A percentile compares a stretch with the other conserved stretches of the same genome.
phyloP scores from a whole-genome alignment of 176 grass and related monocot species.

The Musa acuminata region DNA sequence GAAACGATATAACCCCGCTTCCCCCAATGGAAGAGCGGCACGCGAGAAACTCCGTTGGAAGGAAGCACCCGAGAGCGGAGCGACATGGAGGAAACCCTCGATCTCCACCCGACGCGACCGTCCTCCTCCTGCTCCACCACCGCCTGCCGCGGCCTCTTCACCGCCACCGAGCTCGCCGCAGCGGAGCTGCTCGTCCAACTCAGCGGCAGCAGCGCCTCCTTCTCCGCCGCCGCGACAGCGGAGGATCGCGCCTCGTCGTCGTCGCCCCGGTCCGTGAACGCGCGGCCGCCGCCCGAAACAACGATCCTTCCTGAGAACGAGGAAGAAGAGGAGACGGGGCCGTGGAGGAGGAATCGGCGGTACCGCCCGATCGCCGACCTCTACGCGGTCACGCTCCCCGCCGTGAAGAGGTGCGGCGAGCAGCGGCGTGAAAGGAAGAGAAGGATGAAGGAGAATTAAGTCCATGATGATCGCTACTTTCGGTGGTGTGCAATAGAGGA shows the following conservation, averaged over 20 bases:
- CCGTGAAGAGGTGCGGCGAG: neutral
- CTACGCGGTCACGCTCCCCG: conserved; percentile 29
- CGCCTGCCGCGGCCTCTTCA: conserved; percentile 24
- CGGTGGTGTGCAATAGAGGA: no score
- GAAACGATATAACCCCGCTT: no score
- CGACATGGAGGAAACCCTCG: neutral
- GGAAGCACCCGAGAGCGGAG: neutral
- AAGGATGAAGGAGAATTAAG: conserved; percentile 2
- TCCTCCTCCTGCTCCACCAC: neutral
- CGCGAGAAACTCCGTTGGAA: neutral
- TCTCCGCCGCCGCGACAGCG: neutral
- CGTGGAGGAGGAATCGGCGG: conserved; percentile 30
- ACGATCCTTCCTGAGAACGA: neutral
- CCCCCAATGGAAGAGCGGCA: neutral
- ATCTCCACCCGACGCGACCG: neutral
- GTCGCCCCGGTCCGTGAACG: conserved; percentile 30
- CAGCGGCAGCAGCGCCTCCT: conserved; percentile 31
- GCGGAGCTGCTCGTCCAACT: conserved; percentile 61
- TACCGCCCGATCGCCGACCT: conserved; percentile 42
- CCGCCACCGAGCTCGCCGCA: conserved; percentile 47
- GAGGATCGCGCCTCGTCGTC: conserved; percentile 14
- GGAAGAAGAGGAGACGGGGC: conserved; percentile 7
- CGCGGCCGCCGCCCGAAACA: conserved; percentile 17
- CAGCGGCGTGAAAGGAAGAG: neutral
- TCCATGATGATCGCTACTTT: no score